Base-by-base conservation (phyloP, 2,329 filamentous ascomycete species). In the Beauveria medogensis region DNA sequence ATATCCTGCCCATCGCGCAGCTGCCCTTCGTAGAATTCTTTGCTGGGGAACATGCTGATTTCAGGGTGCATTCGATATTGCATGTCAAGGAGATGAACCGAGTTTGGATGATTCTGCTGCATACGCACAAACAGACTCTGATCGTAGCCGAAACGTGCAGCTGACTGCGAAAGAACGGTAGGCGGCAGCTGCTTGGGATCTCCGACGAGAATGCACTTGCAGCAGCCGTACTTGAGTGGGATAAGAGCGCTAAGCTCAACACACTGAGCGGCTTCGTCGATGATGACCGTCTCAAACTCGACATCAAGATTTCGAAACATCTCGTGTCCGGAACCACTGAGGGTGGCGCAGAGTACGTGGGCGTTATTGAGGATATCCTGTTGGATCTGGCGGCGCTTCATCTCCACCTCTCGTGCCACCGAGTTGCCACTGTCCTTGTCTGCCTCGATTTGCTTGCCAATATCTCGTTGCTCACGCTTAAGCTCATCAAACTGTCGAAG, bases 31-130 rank as follows among this genome's bases (percentile, higher is more conserved):
- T 99, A 99, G 76, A 99, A 99, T 56, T 92, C 88, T 67, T 82
- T 79, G 72, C 92, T 96, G 1, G 95, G 94, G 73, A 97, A 99
- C 57, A 80, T 74, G 73, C 92, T 96, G 71, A 99, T 99, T 66
- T 94, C 91, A 0, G 95, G 94, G 75, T 99, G 94, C 95, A 99
- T 99, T 75, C 94, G 94, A 72, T 99, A 99, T 71, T 99, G 94
- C 60, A 89, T 94, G 70, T 97, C 93, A n/a, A 99, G 84, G 28
- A 99, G 81, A 77, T 99, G 93, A 18, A 99, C 87, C 65, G 95
- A 89, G 37, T 89, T 80, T 1, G 91, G 90, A 68, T 93, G 88
- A 65, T 97, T 97, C 68, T 87, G 87, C 71, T 97, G 94, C 93
- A 99, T 99, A 40, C 94, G 89, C 59, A 97, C 94, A 77, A 99